Conservation (phyloP, 164 flowering plant genomes). For the Hamamelis virginiana region DNA sequence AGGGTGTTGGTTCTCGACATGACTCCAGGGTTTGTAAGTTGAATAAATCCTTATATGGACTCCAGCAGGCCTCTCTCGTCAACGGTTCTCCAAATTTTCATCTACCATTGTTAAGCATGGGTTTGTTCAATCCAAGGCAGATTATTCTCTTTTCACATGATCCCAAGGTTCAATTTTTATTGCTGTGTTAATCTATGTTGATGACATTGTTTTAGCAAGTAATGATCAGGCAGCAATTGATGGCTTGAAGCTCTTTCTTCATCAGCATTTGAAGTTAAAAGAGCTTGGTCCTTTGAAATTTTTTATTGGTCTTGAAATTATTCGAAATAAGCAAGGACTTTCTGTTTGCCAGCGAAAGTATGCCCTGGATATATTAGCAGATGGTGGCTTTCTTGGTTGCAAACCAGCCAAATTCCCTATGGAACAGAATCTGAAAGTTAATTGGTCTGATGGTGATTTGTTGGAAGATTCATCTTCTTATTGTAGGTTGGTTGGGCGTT, state of each 20-base stretch:
- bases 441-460: too few relatives aligned
- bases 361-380: conserved; percentile 1
- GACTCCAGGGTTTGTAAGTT: conserved; percentile 4
- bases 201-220: conserved; percentile 6
- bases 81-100: conserved; percentile 10
- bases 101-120: background rate
- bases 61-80: conserved; percentile 12
- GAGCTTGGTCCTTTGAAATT: conserved; percentile 14
- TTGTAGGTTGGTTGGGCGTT: background rate
- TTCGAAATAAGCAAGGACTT: background rate
- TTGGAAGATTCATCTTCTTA: too few relatives aligned
- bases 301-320: conserved; percentile 10
- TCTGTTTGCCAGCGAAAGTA: conserved; percentile 6
- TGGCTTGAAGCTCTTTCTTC: background rate
- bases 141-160: conserved; percentile 14
- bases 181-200: conserved; percentile 8
- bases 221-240: background rate
- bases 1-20: background rate
- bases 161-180: background rate
- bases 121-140: background rate
- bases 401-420: background rate
- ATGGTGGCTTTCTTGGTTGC: background rate
- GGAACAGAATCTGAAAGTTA: background rate
- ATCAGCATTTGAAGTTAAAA: background rate
- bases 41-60: conserved; percentile 10